Evolutionary conservation across 331 rosid species (phyloP).

Genomic region (Spiraea crenata): DNA sequence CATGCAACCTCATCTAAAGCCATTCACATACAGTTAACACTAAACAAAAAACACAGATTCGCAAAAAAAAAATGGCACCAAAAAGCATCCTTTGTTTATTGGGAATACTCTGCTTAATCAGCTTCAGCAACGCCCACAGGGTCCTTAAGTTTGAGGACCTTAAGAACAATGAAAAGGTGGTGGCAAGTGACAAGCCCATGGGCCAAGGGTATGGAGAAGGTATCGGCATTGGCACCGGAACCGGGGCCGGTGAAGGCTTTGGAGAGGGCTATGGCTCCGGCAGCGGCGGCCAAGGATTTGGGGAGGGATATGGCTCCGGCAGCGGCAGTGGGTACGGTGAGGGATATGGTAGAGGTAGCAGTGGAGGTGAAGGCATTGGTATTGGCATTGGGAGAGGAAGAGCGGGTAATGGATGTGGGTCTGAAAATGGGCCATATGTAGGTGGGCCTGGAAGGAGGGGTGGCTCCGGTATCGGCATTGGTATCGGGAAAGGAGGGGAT

Average conservation of each 20-base stretch:
- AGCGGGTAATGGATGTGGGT: background rate
- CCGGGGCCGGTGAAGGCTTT: background rate
- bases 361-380: background rate
- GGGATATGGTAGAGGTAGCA: background rate
- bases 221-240: background rate
- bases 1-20: background rate
- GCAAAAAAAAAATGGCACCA: slow-evolving; percentile 12
- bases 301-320: background rate
- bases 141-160: background rate
- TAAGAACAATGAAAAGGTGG: background rate
- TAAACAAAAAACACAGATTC: background rate
- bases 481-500: background rate
- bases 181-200: background rate
- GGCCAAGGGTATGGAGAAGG: slow-evolving; percentile 13
- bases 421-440: background rate
- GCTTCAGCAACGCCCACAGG: slow-evolving; percentile 24
- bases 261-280: background rate
- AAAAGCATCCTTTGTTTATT: slow-evolving; percentile 21
- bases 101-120: slow-evolving; percentile 18
- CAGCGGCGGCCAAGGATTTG: background rate
- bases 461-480: background rate
- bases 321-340: background rate
- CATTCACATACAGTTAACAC: slow-evolving; percentile 1
- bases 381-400: background rate
- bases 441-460: background rate